Conservation (phyloP, 768 basidiomycete species). For the Termitomyces sp. region DNA sequence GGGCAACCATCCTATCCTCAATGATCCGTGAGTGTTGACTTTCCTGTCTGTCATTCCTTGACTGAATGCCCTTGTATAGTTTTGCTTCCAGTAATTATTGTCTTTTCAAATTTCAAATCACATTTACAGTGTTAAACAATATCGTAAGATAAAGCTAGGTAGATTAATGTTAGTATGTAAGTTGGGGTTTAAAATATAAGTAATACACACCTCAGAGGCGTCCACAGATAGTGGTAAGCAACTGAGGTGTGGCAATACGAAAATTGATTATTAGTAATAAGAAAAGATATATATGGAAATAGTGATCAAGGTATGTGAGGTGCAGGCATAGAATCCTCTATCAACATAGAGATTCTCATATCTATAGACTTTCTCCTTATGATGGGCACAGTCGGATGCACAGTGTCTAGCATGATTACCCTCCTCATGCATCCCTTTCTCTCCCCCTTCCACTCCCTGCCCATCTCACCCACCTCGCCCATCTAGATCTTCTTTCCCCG, state of each 20-base stretch:
- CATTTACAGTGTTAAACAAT: no score
- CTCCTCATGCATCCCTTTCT: conserved; percentile 50
- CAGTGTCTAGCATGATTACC: conserved; percentile 77
- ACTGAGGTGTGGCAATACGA: no score
- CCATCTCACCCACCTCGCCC: not conserved
- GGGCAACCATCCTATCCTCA: conserved; percentile 38
- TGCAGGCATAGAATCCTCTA: no score
- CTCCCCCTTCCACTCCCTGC: not conserved
- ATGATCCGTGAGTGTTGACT: conserved; percentile 47
- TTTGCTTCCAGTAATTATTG: conserved; percentile 53
- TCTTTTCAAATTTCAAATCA: not conserved
- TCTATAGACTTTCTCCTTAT: conserved; percentile 61
- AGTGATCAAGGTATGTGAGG: no score
- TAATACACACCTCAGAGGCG: no score
- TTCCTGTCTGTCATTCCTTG: not conserved
- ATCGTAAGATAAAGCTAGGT: no score
- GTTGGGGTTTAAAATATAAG: no score
- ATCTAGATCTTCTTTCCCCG: conserved; percentile 74
- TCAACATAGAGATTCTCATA: not conserved
- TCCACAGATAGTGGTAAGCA: no score
- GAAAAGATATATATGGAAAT: no score
- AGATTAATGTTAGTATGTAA: no score
- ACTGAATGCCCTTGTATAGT: conserved; percentile 21
- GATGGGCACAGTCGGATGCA: conserved; percentile 68
- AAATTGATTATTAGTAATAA: no score